These are phyloP conservation scores for Aspergillus neotritici DNA, from an alignment of 2,329 filamentous ascomycete species.

Conservation along the genomic window DNA sequence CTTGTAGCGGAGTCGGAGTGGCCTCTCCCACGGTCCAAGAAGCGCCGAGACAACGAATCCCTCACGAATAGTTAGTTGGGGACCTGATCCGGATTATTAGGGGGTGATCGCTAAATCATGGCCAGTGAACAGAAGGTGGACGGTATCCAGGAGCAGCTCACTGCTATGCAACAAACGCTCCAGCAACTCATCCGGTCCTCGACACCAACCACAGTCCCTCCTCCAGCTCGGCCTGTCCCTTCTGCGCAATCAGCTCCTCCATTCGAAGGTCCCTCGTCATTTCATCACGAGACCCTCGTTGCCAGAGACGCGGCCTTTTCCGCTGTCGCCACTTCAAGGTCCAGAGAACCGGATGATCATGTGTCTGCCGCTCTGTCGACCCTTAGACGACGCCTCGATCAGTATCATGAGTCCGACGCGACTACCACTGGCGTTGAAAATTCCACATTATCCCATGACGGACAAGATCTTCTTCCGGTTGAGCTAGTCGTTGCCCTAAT, in stretches of 20 bases:
- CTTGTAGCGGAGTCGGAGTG: constrained; percentile 11
- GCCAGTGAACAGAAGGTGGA: constrained; percentile 15
- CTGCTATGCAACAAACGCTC: constrained; percentile 14
- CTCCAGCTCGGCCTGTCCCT: constrained; percentile 7
- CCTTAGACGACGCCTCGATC: constrained; percentile 15
- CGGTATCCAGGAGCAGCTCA: constrained; percentile 16
- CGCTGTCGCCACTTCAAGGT: constrained; percentile 11
- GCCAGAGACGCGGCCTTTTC: constrained; percentile 20
- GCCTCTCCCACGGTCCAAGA: constrained; percentile 3
- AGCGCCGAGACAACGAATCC: not conserved
- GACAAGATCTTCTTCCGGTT: constrained; percentile 13
- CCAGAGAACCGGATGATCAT: constrained; percentile 11
- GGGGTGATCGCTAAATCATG: not conserved
- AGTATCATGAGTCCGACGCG: constrained; percentile 4
- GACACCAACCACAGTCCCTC: not conserved
- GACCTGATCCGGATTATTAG: no score
- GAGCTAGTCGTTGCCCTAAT: constrained; percentile 17
- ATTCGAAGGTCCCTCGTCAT: constrained; percentile 22
- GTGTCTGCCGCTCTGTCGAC: constrained; percentile 18
- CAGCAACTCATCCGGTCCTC: constrained; percentile 10
- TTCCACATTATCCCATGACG: not conserved
- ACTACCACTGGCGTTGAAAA: not conserved
- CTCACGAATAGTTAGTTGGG: constrained; percentile 14
- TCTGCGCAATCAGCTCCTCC: constrained; percentile 15
- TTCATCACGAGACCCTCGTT: constrained; percentile 20